A percentile compares a stretch with the other conserved stretches of the same genome.
phyloP scores from a whole-genome alignment of 192 early-diverging fungal genomes.

The Thoreauomyces humboldtii region DNA sequence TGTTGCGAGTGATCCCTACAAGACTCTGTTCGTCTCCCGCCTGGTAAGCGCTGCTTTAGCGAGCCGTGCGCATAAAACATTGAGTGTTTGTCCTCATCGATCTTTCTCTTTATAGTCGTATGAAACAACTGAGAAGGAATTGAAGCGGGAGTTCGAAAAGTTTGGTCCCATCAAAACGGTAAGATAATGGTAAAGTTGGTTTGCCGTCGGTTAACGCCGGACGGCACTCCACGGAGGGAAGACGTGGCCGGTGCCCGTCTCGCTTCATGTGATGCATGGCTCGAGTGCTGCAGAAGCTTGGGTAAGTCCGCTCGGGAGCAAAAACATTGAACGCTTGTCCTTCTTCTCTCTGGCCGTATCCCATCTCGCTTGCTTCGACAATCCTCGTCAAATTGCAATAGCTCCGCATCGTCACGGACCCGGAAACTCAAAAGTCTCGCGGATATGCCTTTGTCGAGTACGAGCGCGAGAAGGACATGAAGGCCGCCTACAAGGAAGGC shows the following conservation, averaged over 20 bases:
- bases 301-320: conserved; percentile 4
- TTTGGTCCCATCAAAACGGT: conserved; percentile 81
- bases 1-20: conserved; percentile 83
- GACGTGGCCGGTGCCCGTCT: too few species aligned
- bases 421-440: conserved; percentile 61
- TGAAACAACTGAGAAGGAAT: conserved; percentile 71
- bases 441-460: conserved; percentile 97
- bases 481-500: conserved; percentile 77
- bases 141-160: conserved; percentile 71
- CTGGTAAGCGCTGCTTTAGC: too few species aligned
- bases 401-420: conserved; percentile 70
- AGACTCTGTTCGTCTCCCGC: conserved; percentile 84
- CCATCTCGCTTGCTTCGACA: not conserved
- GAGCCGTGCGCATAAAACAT: too few species aligned
- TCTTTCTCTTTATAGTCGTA: conserved; percentile 49
- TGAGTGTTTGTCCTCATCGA: not conserved
- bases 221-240: not conserved
- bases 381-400: conserved; percentile 9
- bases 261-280: not conserved
- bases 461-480: conserved; percentile 80
- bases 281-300: not conserved
- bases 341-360: not conserved
- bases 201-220: not conserved
- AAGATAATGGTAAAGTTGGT: conserved; percentile 26
- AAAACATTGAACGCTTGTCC: conserved; percentile 10